Percentiles rank a stretch among this genome's conserved stretches.
Evolutionary conservation across 1,139 yeast genomes (phyloP).

Genomic region (Kurtzmaniella natalensis): DNA sequence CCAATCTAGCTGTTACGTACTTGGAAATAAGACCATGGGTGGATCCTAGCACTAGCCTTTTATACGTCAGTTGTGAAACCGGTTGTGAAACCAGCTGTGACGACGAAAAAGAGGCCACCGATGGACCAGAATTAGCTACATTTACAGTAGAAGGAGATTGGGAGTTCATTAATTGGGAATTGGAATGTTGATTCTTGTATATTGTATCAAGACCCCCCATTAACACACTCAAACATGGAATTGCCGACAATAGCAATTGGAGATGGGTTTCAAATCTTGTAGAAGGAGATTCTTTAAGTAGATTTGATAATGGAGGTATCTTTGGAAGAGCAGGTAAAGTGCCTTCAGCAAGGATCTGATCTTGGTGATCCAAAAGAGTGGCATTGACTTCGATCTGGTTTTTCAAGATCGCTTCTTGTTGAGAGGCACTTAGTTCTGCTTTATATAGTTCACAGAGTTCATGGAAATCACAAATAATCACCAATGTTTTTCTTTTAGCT

Average conservation of each 20-base stretch:
- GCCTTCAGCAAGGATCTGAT: constrained; percentile 22
- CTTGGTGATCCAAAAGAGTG: constrained; percentile 17
- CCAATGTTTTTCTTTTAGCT: constrained; percentile 8
- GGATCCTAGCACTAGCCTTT: constrained; percentile 4
- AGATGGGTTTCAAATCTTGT: constrained; percentile 29
- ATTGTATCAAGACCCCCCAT: constrained; percentile 30
- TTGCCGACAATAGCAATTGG: constrained; percentile 16
- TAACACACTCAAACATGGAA: constrained; percentile 22
- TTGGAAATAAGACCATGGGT: constrained; percentile 1
- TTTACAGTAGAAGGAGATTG: not conserved
- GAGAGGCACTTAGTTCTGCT: constrained; percentile 28
- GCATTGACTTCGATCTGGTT: constrained; percentile 27
- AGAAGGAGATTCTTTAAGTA: constrained; percentile 29
- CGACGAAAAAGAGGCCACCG: not conserved
- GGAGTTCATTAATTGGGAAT: not conserved
- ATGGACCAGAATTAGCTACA: no score
- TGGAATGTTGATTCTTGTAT: constrained; percentile 11
- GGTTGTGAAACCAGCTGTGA: not conserved
- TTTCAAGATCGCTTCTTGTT: constrained; percentile 34
- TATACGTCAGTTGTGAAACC: not conserved
- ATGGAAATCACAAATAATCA: constrained; percentile 33
- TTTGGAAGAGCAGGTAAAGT: constrained; percentile 20
- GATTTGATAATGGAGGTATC: constrained; percentile 28
- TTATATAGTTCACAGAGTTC: constrained; percentile 34
- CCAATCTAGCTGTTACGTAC: constrained; percentile 21